Conservation (phyloP, 2,329 filamentous ascomycete genomes). For the Trichoderma koningiopsis region DNA sequence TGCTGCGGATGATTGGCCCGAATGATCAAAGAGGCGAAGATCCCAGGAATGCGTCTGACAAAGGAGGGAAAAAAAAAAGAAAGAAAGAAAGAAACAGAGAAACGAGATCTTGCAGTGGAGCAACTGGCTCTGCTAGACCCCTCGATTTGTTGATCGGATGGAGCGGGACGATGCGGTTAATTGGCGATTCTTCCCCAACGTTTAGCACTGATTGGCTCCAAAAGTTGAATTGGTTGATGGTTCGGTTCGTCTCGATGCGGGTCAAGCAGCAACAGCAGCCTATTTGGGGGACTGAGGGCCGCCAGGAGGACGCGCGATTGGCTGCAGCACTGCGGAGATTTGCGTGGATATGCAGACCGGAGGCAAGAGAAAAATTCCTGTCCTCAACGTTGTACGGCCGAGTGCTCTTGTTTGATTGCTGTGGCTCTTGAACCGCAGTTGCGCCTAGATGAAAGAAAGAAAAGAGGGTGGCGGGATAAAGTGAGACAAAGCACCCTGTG, state of each 20-base stretch:
- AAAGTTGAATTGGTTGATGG: conserved; percentile 6
- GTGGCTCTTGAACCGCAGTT: not conserved
- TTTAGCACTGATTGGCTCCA: conserved; percentile 20
- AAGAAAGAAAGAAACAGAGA: not conserved
- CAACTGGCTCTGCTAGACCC: not conserved
- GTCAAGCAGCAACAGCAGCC: conserved; percentile 14
- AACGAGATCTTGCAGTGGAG: conserved; percentile 3
- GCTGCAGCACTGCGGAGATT: not conserved
- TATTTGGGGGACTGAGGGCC: conserved; percentile 14
- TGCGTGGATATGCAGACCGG: conserved; percentile 6
- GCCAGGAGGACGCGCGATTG: conserved; percentile 5
- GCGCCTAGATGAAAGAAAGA: not conserved
- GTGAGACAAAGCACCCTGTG: not conserved
- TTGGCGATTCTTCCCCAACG: conserved; percentile 3
- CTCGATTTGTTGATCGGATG: conserved; percentile 23
- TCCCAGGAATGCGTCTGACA: not conserved
- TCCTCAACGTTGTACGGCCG: not conserved
- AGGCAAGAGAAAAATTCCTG: not conserved
- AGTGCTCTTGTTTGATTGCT: not conserved
- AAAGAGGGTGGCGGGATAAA: not conserved
- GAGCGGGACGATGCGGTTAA: conserved; percentile 20
- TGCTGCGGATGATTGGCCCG: conserved; percentile 17
- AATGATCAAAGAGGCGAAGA: not conserved
- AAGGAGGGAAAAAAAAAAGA: not conserved
- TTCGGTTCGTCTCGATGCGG: conserved; percentile 23